These are phyloP conservation scores for Blastomyces emzantsi DNA, from an alignment of 2,329 filamentous ascomycete genomes.

Conservation along the genomic window DNA sequence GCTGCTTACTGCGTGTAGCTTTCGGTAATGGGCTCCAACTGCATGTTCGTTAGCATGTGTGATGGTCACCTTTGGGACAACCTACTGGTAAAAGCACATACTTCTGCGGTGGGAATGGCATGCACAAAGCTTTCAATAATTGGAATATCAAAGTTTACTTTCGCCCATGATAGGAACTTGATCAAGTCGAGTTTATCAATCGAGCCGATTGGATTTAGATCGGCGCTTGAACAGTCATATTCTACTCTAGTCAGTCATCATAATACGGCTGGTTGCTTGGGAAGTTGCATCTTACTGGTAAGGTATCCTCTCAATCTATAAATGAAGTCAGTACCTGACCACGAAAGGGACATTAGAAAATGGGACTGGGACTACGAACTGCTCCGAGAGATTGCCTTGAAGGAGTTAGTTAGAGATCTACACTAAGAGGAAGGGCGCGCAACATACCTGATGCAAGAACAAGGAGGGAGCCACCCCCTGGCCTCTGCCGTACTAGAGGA, in stretches of 20 bases:
- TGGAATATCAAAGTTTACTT: slow-evolving; percentile 49
- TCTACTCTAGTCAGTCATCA: slow-evolving; percentile 49
- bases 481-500: slow-evolving; percentile 1
- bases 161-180: slow-evolving; percentile 56
- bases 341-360: background rate
- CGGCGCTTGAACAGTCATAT: slow-evolving; percentile 50
- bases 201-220: slow-evolving; percentile 47
- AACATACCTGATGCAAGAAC: slow-evolving; percentile 49
- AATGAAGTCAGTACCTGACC: background rate
- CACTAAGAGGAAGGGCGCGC: background rate
- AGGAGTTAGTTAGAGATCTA: slow-evolving; percentile 43
- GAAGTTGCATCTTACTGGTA: background rate
- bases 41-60: background rate
- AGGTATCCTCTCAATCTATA: slow-evolving; percentile 9
- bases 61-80: background rate
- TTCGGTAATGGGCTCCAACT: slow-evolving; percentile 56
- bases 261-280: background rate
- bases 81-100: background rate
- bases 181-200: slow-evolving; percentile 60
- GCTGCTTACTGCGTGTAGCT: slow-evolving; percentile 41
- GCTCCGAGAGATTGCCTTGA: slow-evolving; percentile 29
- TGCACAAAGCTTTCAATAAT: slow-evolving; percentile 48
- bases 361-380: background rate
- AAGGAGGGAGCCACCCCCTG: slow-evolving; percentile 37
- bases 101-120: slow-evolving; percentile 49